phyloP scores from a whole-genome alignment of 768 basidiomycete species.

The Pseudohyphozyma bogoriensis region DNA sequence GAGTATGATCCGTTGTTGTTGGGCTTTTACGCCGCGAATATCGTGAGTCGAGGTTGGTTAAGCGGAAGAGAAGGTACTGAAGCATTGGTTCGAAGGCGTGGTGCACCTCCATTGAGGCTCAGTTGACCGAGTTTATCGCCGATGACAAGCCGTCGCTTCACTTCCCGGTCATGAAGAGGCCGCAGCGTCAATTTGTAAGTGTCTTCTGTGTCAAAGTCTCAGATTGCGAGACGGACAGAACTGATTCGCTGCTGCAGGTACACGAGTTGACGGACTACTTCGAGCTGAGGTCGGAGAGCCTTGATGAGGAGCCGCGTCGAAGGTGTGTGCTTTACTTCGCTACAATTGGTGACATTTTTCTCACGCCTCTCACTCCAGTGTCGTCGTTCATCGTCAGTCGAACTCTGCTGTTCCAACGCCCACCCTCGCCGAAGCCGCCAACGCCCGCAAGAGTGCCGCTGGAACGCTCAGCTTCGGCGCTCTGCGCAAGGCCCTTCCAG shows the following conservation, averaged over 20 bases:
- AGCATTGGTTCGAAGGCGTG: constrained; percentile 59
- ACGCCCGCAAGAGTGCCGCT: constrained; percentile 5
- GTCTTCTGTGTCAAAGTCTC: constrained; percentile 29
- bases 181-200: constrained; percentile 67
- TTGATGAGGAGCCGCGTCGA: constrained; percentile 83
- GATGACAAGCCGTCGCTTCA: constrained; percentile 61
- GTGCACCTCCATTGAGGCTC: constrained; percentile 76
- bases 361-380: not conserved
- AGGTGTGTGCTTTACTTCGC: not conserved
- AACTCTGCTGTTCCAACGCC: constrained; percentile 23
- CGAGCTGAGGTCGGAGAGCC: constrained; percentile 69
- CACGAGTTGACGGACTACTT: constrained; percentile 63
- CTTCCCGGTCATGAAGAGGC: constrained; percentile 67
- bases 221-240: too few relatives aligned
- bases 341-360: not conserved
- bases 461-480: constrained; percentile 18
- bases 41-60: constrained; percentile 45
- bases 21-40: constrained; percentile 22
- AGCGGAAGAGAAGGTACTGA: constrained; percentile 50
- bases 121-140: constrained; percentile 51
- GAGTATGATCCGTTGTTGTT: constrained; percentile 20
- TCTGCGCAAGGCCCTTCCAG: constrained; percentile 17
- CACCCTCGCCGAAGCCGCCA: constrained; percentile 22
- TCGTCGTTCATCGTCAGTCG: constrained; percentile 25
- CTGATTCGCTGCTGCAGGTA: constrained; percentile 2